phyloP scores from a whole-genome alignment of 495 filamentous ascomycete genomes.

The Tuber microsphaerosporum region DNA sequence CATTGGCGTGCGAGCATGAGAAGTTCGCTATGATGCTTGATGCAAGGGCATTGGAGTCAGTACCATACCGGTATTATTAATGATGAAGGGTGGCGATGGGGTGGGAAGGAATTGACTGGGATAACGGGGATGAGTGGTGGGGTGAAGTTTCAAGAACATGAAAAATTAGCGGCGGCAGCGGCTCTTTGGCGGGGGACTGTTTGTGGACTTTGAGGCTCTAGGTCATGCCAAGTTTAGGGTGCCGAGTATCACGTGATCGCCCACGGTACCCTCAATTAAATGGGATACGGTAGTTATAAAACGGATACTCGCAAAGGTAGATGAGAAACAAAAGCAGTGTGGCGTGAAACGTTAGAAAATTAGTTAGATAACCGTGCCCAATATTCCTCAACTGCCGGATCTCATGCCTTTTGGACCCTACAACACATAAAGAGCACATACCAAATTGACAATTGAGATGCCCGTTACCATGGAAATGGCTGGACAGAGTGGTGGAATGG shows the following conservation, averaged over 20 bases:
- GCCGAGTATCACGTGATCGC: background rate
- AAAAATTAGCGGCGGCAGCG: background rate
- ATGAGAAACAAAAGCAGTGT: no score
- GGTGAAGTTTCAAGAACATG: background rate
- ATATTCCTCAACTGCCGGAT: no score
- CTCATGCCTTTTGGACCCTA: no score
- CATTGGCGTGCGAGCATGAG: slow-evolving; percentile 36
- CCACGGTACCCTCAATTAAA: background rate
- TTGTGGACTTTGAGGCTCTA: background rate
- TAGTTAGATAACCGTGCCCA: no score
- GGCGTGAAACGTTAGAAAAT: no score
- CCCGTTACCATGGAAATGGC: no score
- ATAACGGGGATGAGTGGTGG: background rate
- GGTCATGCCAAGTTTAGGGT: background rate
- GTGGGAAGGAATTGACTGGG: background rate
- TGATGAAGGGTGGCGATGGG: background rate
- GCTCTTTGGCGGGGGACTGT: background rate
- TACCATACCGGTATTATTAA: background rate
- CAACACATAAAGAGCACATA: no score
- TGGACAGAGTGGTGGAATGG: no score
- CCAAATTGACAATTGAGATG: no score
- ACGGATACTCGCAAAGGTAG: no score
- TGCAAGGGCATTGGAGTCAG: background rate
- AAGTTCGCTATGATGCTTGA: background rate
- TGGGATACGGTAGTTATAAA: no score